Conservation (phyloP, 768 basidiomycete genomes). For the Neoboletus magnificus region DNA sequence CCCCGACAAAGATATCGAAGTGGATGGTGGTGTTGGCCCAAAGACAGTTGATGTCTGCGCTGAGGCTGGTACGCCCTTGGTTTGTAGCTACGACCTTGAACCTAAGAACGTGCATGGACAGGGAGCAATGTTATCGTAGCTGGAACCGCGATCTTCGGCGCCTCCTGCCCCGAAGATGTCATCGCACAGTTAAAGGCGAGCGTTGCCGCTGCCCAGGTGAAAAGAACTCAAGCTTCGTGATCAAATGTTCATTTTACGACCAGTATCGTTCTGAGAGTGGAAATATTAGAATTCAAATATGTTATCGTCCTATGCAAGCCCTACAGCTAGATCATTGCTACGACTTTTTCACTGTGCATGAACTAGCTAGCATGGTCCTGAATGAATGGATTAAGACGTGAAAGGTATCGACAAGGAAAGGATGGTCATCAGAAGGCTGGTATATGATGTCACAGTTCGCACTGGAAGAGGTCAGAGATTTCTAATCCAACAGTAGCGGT, state of each 20-base stretch:
- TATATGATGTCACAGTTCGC: conserved; percentile 30
- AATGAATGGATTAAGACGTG: conserved; percentile 16
- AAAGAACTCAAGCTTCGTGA: conserved; percentile 22
- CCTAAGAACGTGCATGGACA: conserved; percentile 27
- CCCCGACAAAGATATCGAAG: conserved; percentile 94
- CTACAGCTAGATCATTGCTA: conserved; percentile 11
- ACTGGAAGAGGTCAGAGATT: conserved; percentile 20
- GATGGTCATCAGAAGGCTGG: conserved; percentile 26
- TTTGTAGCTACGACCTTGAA: background rate
- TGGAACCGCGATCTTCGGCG: conserved; percentile 91
- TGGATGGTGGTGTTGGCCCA: conserved; percentile 96
- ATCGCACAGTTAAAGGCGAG: conserved; percentile 68
- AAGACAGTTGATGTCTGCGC: conserved; percentile 87
- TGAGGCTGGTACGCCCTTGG: conserved; percentile 61
- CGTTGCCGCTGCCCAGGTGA: conserved; percentile 66
- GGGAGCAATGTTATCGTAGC: conserved; percentile 99
- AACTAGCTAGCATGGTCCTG: conserved; percentile 19
- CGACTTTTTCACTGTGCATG: conserved; percentile 3
- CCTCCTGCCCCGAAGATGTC: conserved; percentile 72
- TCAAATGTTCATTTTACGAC: background rate
- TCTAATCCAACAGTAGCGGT: conserved; percentile 32
- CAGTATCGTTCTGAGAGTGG: background rate
- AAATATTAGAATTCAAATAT: conserved; percentile 28
- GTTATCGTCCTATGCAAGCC: conserved; percentile 23
- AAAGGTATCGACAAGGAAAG: conserved; percentile 26